phyloP scores from a whole-genome alignment of 768 basidiomycete species.

The Tylopilus balloui region DNA sequence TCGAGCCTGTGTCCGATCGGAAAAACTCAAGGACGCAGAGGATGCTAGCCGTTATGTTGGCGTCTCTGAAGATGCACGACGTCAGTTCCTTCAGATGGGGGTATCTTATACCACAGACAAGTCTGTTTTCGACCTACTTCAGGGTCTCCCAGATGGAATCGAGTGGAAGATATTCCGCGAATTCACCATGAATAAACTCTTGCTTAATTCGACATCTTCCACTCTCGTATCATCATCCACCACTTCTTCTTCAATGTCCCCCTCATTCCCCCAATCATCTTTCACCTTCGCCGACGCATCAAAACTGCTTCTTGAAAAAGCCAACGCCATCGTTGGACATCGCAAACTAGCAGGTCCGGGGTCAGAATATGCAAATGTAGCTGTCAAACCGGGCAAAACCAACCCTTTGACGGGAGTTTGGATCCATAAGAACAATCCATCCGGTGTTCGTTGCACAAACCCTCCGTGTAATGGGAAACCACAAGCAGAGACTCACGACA shows the following conservation, averaged over 20 bases:
- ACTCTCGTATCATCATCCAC: too few relatives aligned
- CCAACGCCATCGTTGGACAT: neutral
- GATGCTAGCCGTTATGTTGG: neutral
- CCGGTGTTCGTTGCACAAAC: neutral
- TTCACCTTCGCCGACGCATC: neutral
- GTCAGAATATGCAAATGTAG: neutral
- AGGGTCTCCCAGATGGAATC: neutral
- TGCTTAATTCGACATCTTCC: neutral
- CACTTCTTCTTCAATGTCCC: neutral
- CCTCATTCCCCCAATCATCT: neutral
- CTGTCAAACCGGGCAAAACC: neutral
- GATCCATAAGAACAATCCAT: too few relatives aligned
- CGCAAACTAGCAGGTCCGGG: neutral
- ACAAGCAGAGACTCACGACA: neutral
- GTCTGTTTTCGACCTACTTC: neutral
- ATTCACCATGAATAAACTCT: neutral
- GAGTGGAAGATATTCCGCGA: neutral
- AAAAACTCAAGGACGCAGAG: neutral
- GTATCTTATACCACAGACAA: neutral
- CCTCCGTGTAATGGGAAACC: fast-evolving
- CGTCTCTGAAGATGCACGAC: neutral
- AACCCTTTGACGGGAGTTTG: neutral
- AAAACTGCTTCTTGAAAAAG: neutral
- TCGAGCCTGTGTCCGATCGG: fast-evolving
- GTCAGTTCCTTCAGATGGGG: neutral